Evolutionary conservation across 2,329 filamentous ascomycete species (phyloP), one percentile per base, ranked within the genome.

Genomic region (Ophiostoma pallidulum): DNA sequence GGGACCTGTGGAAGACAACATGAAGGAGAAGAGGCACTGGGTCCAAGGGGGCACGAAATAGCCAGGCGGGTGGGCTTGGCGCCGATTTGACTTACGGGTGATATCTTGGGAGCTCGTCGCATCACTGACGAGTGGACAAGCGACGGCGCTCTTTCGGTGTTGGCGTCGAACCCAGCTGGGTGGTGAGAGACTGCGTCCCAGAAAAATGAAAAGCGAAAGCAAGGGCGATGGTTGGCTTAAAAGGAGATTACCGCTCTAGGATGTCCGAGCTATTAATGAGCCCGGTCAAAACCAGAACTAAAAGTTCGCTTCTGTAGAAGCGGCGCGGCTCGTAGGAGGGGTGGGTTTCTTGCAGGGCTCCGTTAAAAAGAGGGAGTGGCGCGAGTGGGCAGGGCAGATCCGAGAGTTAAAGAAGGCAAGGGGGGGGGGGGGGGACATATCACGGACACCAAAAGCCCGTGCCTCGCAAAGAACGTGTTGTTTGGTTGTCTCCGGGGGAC

Each of bases 311-410:
- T 49, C 42, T 51, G 49, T 42, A 40, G 43, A 47, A 47, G 50
- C 47, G 50, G 50, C 38, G 49, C 50, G 50, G 50, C 47, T 51
- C 40, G 43, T 33, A 24, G 31, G 33, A 41, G 35, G 28, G 35
- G 31, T 36, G 16, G 41, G 32, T 22, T 29, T 24, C 29, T 31
- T 46, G 43, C 43, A 45, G 43, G 43, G 43, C 35, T 5, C 36
- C 14, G 28, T 20, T 33, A 47, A 41, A 38, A 14, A 47, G 18
- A 47, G 22, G 22, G 35, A 14, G 24, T 26, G 33, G 32, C 22
- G 42, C 16, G 28, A 37, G 16, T 37, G 33, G 33, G 24, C 31
- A 29, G 22, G 41, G 16, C 32, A 36, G 13, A 36, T 10, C 18
- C 6, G 8, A 26, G 19, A 6, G 22, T 4, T 16, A 26, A 28